Percentiles rank a stretch among this genome's conserved stretches.
These are phyloP conservation scores for Collybia sordida DNA, from an alignment of 768 basidiomycete genomes.

Conservation along the genomic window DNA sequence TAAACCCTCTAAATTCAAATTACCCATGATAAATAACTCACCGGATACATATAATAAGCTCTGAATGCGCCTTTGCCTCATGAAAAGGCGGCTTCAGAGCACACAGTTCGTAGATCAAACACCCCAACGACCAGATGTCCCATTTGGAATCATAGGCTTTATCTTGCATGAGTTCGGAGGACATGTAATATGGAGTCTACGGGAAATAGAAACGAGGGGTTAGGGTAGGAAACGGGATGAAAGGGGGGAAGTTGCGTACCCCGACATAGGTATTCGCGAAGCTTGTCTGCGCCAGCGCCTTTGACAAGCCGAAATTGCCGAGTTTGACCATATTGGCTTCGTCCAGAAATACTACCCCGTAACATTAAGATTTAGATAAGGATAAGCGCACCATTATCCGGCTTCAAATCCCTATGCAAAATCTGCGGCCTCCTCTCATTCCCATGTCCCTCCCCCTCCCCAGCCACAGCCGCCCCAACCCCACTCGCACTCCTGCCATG, in stretches of 20 bases:
- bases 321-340: constrained; percentile 85
- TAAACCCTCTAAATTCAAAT: not conserved
- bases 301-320: constrained; percentile 95
- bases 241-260: constrained; percentile 47
- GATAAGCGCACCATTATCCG: constrained; percentile 82
- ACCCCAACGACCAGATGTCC: constrained; percentile 98
- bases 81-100: constrained; percentile 93
- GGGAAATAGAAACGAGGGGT: not conserved
- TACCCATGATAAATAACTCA: constrained; percentile 23
- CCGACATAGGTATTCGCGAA: constrained; percentile 98
- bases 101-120: constrained; percentile 94
- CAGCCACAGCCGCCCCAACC: constrained; percentile 23
- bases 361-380: not conserved
- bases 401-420: constrained; percentile 93
- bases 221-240: not conserved
- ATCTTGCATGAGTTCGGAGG: constrained; percentile 96
- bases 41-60: constrained; percentile 82
- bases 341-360: constrained; percentile 81
- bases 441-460: no score
- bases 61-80: constrained; percentile 86
- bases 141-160: constrained; percentile 97
- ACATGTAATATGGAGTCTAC: constrained; percentile 99
- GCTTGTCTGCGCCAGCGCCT: constrained; percentile 82
- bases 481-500: constrained; percentile 48
- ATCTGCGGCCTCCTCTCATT: constrained; percentile 68